phyloP scores from a whole-genome alignment of 345 rosid species.

The Populus euphratica region DNA sequence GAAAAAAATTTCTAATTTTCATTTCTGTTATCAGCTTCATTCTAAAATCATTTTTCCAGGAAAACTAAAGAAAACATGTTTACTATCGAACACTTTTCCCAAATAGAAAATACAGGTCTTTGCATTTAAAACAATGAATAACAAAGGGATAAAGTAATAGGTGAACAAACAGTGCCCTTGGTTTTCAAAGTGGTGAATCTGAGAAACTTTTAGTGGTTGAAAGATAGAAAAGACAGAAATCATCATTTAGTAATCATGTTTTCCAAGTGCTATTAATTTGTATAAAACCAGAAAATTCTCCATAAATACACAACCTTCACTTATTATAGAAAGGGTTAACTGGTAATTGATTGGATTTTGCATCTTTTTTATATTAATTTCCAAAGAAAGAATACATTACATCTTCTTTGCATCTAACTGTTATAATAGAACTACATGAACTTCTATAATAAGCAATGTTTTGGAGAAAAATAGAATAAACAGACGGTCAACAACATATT shows the following conservation, averaged over 20 bases:
- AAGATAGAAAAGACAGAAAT: neutral
- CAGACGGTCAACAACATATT: neutral
- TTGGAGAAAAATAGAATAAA: neutral
- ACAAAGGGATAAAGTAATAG: neutral
- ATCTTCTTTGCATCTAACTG: neutral
- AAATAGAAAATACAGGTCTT: neutral
- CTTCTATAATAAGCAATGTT: neutral
- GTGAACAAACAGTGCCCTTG: neutral
- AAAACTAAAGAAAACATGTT: neutral
- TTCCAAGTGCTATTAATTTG: neutral
- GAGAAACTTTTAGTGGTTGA: neutral
- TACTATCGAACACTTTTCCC: neutral
- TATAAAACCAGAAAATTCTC: neutral
- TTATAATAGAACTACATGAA: neutral
- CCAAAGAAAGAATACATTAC: neutral
- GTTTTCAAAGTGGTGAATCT: neutral
- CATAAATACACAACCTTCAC: neutral
- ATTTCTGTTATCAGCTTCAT: neutral
- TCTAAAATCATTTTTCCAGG: neutral
- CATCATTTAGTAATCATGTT: neutral
- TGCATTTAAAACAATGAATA: neutral
- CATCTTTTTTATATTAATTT: neutral
- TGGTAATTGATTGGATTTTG: neutral
- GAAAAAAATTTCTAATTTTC: neutral
- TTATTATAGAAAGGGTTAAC: neutral